Evolutionary conservation across 1,284 basidiomycete species (phyloP).

Genomic region (Ustilago vetiveriae): DNA sequence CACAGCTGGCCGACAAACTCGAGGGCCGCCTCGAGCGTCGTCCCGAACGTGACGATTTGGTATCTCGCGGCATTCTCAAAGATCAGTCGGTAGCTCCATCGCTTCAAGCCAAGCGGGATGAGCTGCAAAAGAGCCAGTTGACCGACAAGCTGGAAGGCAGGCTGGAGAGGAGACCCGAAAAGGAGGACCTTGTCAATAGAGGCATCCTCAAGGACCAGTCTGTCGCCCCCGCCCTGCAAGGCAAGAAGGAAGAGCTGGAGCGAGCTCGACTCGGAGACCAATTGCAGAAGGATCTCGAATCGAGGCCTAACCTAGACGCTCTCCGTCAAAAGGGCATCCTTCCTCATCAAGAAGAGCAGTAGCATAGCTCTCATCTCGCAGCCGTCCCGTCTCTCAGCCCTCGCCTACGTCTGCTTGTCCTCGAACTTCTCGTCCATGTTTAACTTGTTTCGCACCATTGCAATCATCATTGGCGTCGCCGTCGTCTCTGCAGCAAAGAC

Average conservation of each 20-base stretch:
- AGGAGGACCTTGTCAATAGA: constrained; percentile 39
- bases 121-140: constrained; percentile 68
- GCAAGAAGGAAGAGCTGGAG: constrained; percentile 73
- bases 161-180: constrained; percentile 46
- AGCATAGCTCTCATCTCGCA: background rate
- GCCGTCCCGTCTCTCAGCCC: background rate
- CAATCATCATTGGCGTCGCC: no score
- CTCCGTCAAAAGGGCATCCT: constrained; percentile 79
- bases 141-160: constrained; percentile 44
- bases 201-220: constrained; percentile 71
- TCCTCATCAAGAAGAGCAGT: constrained; percentile 28
- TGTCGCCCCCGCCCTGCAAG: constrained; percentile 76
- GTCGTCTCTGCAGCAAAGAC: no score
- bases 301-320: constrained; percentile 76
- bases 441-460: no score
- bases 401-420: background rate
- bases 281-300: constrained; percentile 75
- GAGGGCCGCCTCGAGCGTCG: constrained; percentile 51
- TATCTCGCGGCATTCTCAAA: constrained; percentile 53
- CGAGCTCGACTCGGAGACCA: constrained; percentile 69
- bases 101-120: constrained; percentile 75
- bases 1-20: constrained; percentile 50
- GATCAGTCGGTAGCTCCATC: constrained; percentile 78
- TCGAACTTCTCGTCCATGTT: background rate
- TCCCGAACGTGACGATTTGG: constrained; percentile 52